These are phyloP conservation scores for Hypoxylon sp. DNA, from an alignment of 2,329 filamentous ascomycete species.

Conservation along the genomic window DNA sequence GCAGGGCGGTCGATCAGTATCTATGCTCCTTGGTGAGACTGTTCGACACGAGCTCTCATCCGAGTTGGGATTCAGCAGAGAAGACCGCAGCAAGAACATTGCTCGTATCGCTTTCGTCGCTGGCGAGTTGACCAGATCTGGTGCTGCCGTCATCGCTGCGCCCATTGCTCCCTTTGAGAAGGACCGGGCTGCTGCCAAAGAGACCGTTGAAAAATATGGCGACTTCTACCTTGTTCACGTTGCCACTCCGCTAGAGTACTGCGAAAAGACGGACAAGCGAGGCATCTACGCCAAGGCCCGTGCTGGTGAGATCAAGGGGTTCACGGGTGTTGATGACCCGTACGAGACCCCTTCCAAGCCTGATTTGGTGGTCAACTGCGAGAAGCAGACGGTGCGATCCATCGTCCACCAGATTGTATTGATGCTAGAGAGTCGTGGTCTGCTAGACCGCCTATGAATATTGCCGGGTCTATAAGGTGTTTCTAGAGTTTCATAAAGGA, in stretches of 20 bases:
- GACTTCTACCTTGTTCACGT: conserved; percentile 97
- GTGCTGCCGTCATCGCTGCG: conserved; percentile 94
- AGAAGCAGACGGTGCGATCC: conserved; percentile 89
- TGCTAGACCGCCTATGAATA: conserved; percentile 78
- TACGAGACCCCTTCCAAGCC: conserved; percentile 89
- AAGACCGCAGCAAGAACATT: conserved; percentile 96
- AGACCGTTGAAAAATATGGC: conserved; percentile 88
- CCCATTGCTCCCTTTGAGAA: conserved; percentile 94
- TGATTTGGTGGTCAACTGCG: conserved; percentile 86
- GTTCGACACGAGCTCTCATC: conserved; percentile 93
- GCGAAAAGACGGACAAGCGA: conserved; percentile 94
- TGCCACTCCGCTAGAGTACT: conserved; percentile 90
- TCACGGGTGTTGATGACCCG: conserved; percentile 97
- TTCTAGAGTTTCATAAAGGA: conserved; percentile 21
- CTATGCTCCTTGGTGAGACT: conserved; percentile 94
- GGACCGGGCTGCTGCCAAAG: conserved; percentile 81
- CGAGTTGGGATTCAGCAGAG: conserved; percentile 93
- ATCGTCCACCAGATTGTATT: conserved; percentile 98
- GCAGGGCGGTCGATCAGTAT: conserved; percentile 94
- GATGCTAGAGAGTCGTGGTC: conserved; percentile 88
- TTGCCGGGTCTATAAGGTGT: conserved; percentile 17
- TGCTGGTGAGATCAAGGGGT: conserved; percentile 93
- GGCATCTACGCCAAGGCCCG: conserved; percentile 90
- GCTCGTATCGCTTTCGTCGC: conserved; percentile 96
- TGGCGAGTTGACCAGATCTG: conserved; percentile 91